Conservation (phyloP, 306 rosid genomes). For the Carpinus fangiana region DNA sequence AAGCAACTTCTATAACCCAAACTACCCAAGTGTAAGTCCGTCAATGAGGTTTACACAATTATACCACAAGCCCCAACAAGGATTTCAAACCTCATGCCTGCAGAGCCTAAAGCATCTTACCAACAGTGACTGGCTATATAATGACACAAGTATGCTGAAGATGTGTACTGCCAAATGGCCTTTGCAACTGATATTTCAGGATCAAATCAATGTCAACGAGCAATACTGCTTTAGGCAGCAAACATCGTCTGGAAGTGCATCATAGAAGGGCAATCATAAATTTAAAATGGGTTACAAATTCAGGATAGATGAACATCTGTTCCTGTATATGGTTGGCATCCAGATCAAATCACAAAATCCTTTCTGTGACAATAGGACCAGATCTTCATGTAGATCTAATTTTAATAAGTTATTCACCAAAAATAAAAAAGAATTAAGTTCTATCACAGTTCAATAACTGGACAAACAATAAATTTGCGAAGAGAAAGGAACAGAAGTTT, state of each 20-base stretch:
- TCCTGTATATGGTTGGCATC: neutral
- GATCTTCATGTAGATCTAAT: neutral
- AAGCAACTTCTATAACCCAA: neutral
- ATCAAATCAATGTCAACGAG: neutral
- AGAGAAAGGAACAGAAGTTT: neutral
- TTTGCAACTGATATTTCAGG: neutral
- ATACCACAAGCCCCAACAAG: neutral
- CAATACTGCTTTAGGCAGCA: neutral
- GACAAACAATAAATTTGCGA: neutral
- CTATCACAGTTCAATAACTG: neutral
- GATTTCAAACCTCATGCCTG: constrained; percentile 19
- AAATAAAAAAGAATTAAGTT: no score
- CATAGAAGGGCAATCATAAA: neutral
- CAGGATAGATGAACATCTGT: neutral
- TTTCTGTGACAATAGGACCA: neutral
- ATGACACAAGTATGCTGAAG: neutral
- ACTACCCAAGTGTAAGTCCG: neutral
- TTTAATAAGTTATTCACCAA: neutral
- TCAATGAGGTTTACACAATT: neutral
- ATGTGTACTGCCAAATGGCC: neutral
- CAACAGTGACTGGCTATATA: neutral
- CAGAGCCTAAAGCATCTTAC: neutral
- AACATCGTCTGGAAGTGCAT: neutral
- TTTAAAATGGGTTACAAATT: neutral
- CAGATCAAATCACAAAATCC: neutral